Evolutionary conservation across 208 protist species (phyloP), one percentile per base, ranked within the genome.

Genomic region (Acanthamoeba triangularis): DNA sequence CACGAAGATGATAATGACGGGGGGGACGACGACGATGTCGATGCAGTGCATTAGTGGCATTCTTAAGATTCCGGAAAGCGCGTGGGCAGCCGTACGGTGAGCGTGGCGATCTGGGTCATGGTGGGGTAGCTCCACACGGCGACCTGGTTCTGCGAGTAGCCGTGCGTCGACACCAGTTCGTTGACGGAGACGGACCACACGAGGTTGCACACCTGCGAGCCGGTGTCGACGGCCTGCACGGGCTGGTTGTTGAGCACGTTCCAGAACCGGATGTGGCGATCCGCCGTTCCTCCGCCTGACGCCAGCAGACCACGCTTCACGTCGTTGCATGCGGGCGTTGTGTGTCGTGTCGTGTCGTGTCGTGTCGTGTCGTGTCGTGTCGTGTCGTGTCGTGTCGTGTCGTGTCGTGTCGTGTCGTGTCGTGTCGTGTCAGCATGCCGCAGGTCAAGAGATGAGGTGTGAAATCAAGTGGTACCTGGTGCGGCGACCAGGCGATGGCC

Each of bases 401-500:
- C n/a, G 52, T 3, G 2, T 3, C 10, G 52, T 56, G 52, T 3
- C 5, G 41, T 44, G 41, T n/a, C n/a, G 52, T 3, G 2, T 3
- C 10, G 52, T 56, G 52, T 3, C 5, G 41, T 44, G 41, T n/a
- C n/a, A n/a, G n/a, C n/a, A n/a, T n/a, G n/a, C n/a, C n/a, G n/a
- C n/a, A n/a, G n/a, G n/a, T n/a, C n/a, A n/a, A n/a, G n/a, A n/a
- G n/a, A n/a, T n/a, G n/a, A n/a, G n/a, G n/a, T 11, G 23, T n/a
- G 25, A 67, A 63, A 16, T 7, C 0, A 67, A 44, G 41, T 33
- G 41, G 69, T 25, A 78, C 69, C 92, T 96, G 93, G 94, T 98
- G 97, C 2, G 99, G 99, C 95, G 99, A 99, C 99, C 99, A 99
- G 44, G 99, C 99, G n/a, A 99, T 97, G 18, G 99, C 99, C 97